phyloP scores from a whole-genome alignment of 176 grass and related monocot species.

The Puya raimondii region DNA sequence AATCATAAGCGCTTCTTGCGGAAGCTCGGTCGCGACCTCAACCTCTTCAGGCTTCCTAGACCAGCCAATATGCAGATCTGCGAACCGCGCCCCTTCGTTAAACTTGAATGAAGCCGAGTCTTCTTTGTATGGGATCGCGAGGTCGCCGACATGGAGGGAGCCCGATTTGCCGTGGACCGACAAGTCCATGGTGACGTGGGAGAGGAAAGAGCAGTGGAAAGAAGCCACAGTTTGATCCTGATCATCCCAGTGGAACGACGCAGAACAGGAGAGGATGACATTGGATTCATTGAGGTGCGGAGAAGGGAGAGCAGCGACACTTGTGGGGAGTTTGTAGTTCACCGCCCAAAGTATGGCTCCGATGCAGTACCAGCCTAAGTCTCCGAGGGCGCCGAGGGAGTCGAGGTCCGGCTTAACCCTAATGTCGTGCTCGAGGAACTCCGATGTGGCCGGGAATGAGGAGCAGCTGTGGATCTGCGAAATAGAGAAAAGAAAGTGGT shows the following conservation, averaged over 20 bases:
- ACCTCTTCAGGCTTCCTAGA: neutral
- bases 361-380: constrained; percentile 23
- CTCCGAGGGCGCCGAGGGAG: constrained; percentile 11
- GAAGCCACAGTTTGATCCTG: neutral
- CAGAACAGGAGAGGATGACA: constrained; percentile 5
- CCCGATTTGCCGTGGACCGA: neutral
- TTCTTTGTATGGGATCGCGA: constrained; percentile 11
- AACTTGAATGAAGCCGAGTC: constrained; percentile 6
- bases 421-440: constrained; percentile 13
- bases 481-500: neutral
- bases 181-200: constrained; percentile 5
- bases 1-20: constrained; percentile 15
- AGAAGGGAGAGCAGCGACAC: constrained; percentile 4
- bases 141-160: neutral
- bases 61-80: constrained; percentile 9
- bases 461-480: constrained; percentile 3
- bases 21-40: neutral
- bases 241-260: constrained; percentile 1
- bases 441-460: neutral
- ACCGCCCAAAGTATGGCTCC: constrained; percentile 15
- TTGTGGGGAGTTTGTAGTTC: constrained; percentile 11
- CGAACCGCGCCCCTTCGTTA: neutral
- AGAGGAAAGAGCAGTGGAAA: constrained; percentile 19
- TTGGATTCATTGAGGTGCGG: constrained; percentile 6
- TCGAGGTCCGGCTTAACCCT: constrained; percentile 16